phyloP scores from a whole-genome alignment of 805 yeast species.

The Suhomyces vadensis region DNA sequence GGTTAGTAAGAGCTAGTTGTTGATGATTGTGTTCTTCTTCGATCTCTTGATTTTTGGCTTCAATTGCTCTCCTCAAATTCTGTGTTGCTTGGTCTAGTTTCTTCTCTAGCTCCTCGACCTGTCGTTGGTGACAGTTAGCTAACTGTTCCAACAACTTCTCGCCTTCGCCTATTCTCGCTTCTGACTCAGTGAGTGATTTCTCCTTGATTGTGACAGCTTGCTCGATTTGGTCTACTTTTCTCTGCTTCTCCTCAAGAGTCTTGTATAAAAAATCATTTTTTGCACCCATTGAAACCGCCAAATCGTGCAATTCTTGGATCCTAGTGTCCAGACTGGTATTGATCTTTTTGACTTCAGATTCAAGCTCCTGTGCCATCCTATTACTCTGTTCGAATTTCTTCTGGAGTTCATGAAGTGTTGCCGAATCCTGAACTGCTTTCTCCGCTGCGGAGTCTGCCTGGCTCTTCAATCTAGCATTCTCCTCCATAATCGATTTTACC shows the following conservation, averaged over 20 bases:
- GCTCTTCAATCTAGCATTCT: neutral
- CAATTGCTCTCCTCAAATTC: neutral
- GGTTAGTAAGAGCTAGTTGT: neutral
- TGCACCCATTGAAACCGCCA: neutral
- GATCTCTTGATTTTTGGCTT: neutral
- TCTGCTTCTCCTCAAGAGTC: neutral
- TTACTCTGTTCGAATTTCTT: neutral
- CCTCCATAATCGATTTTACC: too few relatives aligned
- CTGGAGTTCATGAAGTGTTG: neutral
- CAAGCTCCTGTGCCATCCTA: neutral
- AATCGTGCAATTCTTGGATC: neutral
- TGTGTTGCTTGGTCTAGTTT: neutral
- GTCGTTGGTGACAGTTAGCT: neutral
- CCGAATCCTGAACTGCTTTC: too few relatives aligned
- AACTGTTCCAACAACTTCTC: slow-evolving; percentile 1
- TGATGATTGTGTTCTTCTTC: too few relatives aligned
- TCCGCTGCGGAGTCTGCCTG: neutral
- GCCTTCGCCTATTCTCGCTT: neutral
- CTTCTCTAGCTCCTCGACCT: neutral
- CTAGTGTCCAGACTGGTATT: neutral
- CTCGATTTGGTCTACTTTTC: neutral
- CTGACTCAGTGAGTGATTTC: neutral
- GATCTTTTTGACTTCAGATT: neutral
- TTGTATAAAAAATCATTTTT: neutral
- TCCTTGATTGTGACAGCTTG: neutral